phyloP scores from a whole-genome alignment of 176 grass and related monocot species.

The Zoysia japonica region DNA sequence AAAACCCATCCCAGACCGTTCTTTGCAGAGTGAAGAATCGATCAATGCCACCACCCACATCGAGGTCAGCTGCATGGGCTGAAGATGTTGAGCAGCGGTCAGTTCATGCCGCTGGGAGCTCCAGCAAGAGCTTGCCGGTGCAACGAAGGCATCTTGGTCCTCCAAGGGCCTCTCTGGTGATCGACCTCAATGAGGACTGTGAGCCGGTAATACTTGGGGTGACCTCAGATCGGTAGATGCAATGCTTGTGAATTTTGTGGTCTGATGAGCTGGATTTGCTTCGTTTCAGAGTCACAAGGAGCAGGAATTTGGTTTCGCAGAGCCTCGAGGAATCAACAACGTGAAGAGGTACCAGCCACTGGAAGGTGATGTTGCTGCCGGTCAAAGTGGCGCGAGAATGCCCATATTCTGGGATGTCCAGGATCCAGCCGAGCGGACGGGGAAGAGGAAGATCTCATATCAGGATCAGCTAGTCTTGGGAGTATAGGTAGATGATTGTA shows the following conservation, averaged over 20 bases:
- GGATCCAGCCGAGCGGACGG: conserved; percentile 5
- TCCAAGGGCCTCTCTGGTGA: conserved; percentile 38
- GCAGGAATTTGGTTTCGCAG: conserved; percentile 36
- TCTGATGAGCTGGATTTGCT: conserved; percentile 24
- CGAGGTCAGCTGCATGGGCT: not conserved
- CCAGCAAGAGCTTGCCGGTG: conserved; percentile 17
- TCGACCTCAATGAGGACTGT: conserved; percentile 70
- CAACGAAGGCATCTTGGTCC: conserved; percentile 9
- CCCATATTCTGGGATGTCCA: conserved; percentile 37
- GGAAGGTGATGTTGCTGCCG: conserved; percentile 7
- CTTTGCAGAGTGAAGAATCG: conserved; percentile 51
- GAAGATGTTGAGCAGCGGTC: not conserved
- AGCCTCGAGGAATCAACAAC: conserved; percentile 1
- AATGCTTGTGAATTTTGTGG: not conserved
- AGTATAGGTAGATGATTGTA: conserved; percentile 48
- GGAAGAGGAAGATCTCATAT: conserved; percentile 73
- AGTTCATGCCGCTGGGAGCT: conserved; percentile 1
- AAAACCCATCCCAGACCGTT: conserved; percentile 48
- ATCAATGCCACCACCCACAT: not conserved
- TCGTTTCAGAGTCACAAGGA: conserved; percentile 51
- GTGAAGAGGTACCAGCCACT: conserved; percentile 16
- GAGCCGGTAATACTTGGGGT: conserved; percentile 46
- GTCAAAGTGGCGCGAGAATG: conserved; percentile 34
- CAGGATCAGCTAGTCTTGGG: conserved; percentile 66
- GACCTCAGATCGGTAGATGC: not conserved